Evolutionary conservation across 2,329 filamentous ascomycete genomes (phyloP).

Genomic region (Pyricularia sp.): DNA sequence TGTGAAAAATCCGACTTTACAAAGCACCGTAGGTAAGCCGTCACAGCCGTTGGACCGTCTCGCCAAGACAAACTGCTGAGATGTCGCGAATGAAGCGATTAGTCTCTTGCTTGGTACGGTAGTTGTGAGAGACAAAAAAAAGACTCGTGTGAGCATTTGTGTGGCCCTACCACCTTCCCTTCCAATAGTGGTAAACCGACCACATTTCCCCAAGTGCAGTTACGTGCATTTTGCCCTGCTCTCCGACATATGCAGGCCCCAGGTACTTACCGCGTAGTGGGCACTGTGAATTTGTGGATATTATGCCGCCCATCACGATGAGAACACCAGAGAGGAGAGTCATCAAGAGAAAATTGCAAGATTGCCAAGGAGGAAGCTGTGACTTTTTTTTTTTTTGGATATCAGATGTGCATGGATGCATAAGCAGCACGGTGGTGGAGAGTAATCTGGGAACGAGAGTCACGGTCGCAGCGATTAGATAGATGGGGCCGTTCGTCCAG

Average conservation of each 20-base stretch:
- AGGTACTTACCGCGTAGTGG: not conserved
- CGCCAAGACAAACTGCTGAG: not conserved
- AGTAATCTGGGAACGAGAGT: too few relatives aligned
- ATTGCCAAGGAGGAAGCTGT: not conserved
- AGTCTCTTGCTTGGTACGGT: not conserved
- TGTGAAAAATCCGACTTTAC: not conserved
- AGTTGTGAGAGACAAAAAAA: too few relatives aligned
- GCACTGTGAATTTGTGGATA: not conserved
- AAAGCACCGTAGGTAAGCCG: not conserved
- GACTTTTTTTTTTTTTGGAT: not conserved
- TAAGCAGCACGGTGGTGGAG: not conserved
- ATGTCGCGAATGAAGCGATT: not conserved
- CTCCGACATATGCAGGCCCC: not conserved
- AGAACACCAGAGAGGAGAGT: not conserved
- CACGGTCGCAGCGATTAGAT: not conserved
- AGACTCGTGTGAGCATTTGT: not conserved
- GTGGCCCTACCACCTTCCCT: not conserved
- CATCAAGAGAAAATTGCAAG: not conserved
- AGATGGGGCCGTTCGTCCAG: not conserved
- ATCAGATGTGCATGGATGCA: not conserved
- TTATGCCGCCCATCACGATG: not conserved
- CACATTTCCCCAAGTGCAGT: not conserved
- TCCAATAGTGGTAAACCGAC: not conserved
- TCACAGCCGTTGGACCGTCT: not conserved
- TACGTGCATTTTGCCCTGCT: not conserved